Evolutionary conservation across 164 flowering plant genomes (phyloP).

Genomic region (Chimonanthus praecox): DNA sequence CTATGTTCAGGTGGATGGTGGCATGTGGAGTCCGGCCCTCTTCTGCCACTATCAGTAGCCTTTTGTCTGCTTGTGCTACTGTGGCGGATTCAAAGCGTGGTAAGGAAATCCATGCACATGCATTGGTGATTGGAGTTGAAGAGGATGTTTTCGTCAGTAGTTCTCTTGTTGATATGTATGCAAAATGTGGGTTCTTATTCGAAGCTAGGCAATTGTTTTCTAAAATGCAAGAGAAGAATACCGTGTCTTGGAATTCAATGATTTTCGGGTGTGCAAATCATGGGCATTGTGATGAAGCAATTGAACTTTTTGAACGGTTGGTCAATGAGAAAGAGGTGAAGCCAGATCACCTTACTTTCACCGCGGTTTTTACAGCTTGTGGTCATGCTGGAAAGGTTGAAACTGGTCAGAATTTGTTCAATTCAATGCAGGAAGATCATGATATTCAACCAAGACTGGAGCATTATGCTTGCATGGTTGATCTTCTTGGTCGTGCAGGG

Average conservation of each 20-base stretch:
- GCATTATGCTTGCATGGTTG: conserved; percentile 23
- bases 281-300: conserved; percentile 11
- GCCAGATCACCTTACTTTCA: conserved; percentile 16
- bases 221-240: conserved; percentile 11
- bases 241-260: conserved; percentile 17
- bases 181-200: conserved; percentile 12
- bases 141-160: neutral
- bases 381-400: conserved; percentile 19
- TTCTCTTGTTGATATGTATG: conserved; percentile 15
- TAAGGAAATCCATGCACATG: conserved; percentile 6
- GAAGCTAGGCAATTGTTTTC: conserved; percentile 7
- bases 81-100: neutral
- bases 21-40: neutral
- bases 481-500: conserved; percentile 17
- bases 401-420: conserved; percentile 13
- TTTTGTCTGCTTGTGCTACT: conserved; percentile 1
- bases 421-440: conserved; percentile 11
- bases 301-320: conserved; percentile 14
- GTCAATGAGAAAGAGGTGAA: conserved; percentile 5
- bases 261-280: conserved; percentile 18
- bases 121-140: neutral
- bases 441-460: conserved; percentile 6
- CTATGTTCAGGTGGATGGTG: neutral
- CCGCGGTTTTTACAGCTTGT: conserved; percentile 12
- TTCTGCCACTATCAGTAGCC: conserved; percentile 1